Evolutionary conservation across 257 asterid species (phyloP), one percentile per base, ranked within the genome.

Genomic region (Prunella vulgaris): DNA sequence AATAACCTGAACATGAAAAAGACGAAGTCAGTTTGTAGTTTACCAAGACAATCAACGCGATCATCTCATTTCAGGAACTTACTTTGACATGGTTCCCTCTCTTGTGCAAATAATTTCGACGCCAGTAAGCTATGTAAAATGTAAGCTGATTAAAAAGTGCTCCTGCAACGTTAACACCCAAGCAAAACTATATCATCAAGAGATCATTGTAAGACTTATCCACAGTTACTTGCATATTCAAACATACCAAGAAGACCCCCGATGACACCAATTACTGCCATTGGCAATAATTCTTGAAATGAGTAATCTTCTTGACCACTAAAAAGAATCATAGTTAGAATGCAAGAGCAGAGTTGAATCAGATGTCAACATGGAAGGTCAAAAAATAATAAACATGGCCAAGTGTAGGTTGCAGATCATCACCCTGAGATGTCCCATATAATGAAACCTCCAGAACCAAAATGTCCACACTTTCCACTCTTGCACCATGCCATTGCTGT

Each of bases 281-380:
- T 91, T 44, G 99, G 99, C 77, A 91, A 78, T 85, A 94, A 63
- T 82, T 94, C 99, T 84, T 79, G 87, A 78, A 94, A 87, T 27
- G 97, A 91, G 83, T 94, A 94, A 83, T 94, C 99, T 69, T 94
- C 99, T 89, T 94, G 99, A 76, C 97, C 99, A 81, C 99, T 94
- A 84, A 77, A 83, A 82, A 64, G 59, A 72, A 69, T 64, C 72
- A 42, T 75, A 64, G 82, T 83, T 73, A 84, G 78, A 63, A 71
- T 66, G 69, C 78, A 48, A 72, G 51, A 69, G 70, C 63, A 53
- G 60, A 61, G 69, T 32, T 51, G 40, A 56, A 58, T 18, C 33
- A 62, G 46, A 80, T 64, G 69, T 24, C 35, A 64, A 65, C 69
- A 73, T 22, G 67, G 57, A 68, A 70, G 65, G 74, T 53, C 30